Conservation (phyloP, 257 asterid genomes). For the Solanum chmielewskii region DNA sequence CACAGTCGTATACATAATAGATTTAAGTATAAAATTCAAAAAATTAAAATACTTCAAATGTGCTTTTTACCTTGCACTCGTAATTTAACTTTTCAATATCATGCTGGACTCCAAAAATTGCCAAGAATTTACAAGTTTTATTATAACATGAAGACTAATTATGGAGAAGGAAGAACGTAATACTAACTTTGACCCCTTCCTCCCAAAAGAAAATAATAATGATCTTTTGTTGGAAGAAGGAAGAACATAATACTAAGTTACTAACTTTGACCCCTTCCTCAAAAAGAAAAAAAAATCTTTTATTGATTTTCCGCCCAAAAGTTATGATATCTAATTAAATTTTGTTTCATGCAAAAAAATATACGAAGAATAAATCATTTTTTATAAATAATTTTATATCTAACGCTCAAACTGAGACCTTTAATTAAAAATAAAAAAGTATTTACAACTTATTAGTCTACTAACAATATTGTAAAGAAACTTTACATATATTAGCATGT, state of each 20-base stretch:
- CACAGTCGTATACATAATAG: neutral
- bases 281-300: too few relatives aligned
- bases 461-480: too few relatives aligned
- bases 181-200: neutral
- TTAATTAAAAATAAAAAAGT: too few relatives aligned
- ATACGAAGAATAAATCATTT: fast-evolving
- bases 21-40: neutral
- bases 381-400: neutral
- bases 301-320: neutral
- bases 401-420: neutral
- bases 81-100: neutral
- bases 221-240: neutral
- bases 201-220: neutral
- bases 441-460: too few relatives aligned
- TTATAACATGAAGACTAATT: neutral
- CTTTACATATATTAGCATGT: too few relatives aligned
- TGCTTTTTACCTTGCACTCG: neutral
- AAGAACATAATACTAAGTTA: neutral
- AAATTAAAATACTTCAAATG: neutral
- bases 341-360: too few relatives aligned
- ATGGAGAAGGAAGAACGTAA: neutral
- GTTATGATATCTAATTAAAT: neutral
- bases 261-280: neutral
- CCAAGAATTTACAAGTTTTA: neutral
- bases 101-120: neutral